Percentiles rank a stretch among this genome's conserved stretches.
Conservation (phyloP, 2,329 filamentous ascomycete species). For the Emydomyces testavorans region DNA sequence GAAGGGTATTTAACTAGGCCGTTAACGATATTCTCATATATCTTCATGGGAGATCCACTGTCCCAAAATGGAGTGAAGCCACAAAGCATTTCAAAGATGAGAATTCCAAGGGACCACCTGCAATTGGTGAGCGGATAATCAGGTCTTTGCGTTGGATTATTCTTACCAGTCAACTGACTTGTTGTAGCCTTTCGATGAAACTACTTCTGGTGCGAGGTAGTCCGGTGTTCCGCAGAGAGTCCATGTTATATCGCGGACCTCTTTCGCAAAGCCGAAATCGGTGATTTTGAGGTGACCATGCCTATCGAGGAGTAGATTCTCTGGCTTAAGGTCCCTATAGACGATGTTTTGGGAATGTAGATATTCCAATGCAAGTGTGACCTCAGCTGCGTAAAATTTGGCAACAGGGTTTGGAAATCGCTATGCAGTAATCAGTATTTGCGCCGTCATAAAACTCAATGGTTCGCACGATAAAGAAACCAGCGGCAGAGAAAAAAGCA, state of each 20-base stretch:
- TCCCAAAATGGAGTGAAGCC: conserved; percentile 99
- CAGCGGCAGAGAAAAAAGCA: conserved; percentile 10
- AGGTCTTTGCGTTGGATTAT: not conserved
- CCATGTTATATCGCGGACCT: conserved; percentile 98
- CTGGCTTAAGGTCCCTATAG: conserved; percentile 92
- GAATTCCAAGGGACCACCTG: conserved; percentile 96
- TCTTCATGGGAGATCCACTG: conserved; percentile 80
- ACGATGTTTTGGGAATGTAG: conserved; percentile 92
- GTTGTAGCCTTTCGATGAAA: conserved; percentile 99
- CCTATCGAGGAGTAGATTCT: conserved; percentile 81
- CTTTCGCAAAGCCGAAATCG: conserved; percentile 97
- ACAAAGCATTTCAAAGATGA: conserved; percentile 99
- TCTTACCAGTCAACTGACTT: conserved; percentile 96
- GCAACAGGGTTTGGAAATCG: conserved; percentile 97
- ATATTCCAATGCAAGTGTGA: conserved; percentile 90
- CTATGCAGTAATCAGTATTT: conserved; percentile 40
- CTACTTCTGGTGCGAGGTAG: conserved; percentile 93
- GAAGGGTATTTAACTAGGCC: conserved; percentile 93
- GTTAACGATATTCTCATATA: conserved; percentile 97
- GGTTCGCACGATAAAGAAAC: conserved; percentile 10
- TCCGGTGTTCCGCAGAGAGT: conserved; percentile 95
- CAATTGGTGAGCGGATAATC: conserved; percentile 12
- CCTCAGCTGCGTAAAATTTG: conserved; percentile 97
- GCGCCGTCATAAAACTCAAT: not conserved
- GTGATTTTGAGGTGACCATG: conserved; percentile 95